Percentiles rank a stretch among this genome's conserved stretches.
phyloP scores from a whole-genome alignment of 2,329 filamentous ascomycete genomes.

The Podosphaera fusca region DNA sequence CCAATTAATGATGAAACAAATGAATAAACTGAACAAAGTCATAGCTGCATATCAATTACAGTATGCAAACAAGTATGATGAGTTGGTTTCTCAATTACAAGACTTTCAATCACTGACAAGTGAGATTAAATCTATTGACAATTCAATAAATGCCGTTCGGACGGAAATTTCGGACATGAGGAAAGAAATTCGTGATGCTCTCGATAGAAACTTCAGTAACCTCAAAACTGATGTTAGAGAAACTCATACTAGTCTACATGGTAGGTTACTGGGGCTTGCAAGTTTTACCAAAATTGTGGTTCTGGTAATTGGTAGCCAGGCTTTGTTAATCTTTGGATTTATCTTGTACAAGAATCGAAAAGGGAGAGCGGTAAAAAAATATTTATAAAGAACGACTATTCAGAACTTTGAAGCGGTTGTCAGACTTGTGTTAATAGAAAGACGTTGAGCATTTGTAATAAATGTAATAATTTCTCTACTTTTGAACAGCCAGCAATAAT shows the following conservation, averaged over 20 bases:
- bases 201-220: conserved; percentile 9
- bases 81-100: conserved; percentile 4
- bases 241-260: conserved; percentile 6
- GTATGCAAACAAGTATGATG: conserved; percentile 24
- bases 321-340: conserved; percentile 10
- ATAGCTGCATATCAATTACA: conserved; percentile 27
- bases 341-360: conserved; percentile 15
- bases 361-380: conserved; percentile 14
- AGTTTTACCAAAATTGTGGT: conserved; percentile 4
- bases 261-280: not conserved
- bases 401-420: too few species aligned
- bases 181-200: conserved; percentile 20
- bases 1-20: conserved; percentile 46
- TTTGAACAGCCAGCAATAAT: too few species aligned
- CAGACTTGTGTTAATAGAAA: too few species aligned
- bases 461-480: too few species aligned
- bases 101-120: conserved; percentile 17
- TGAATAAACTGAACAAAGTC: conserved; percentile 36
- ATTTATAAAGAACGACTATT: conserved; percentile 9
- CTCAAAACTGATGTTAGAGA: conserved; percentile 9
- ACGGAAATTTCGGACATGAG: conserved; percentile 34
- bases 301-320: conserved; percentile 13
- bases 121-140: conserved; percentile 21
- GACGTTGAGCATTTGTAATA: too few species aligned
- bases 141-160: conserved; percentile 16